phyloP scores from a whole-genome alignment of 2,329 filamentous ascomycete species.

The Bipolaris cookei region DNA sequence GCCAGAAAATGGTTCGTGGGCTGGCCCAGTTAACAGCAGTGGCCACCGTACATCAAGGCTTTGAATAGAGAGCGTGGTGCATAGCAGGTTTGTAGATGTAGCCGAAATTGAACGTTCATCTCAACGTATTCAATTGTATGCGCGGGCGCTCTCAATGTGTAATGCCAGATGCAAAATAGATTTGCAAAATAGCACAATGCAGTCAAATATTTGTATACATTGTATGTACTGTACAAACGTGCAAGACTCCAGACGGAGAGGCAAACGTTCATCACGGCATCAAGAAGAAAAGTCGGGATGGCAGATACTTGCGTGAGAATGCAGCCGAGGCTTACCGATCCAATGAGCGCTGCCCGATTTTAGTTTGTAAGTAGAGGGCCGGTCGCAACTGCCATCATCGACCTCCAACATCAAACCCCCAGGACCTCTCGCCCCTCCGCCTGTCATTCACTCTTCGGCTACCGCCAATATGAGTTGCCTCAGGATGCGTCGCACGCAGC shows the following conservation, averaged over 20 bases:
- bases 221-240: too few relatives aligned
- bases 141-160: not conserved
- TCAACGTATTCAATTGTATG: not conserved
- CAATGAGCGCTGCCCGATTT: constrained; percentile 33
- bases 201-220: not conserved
- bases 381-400: constrained; percentile 32
- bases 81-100: not conserved
- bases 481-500: constrained; percentile 49
- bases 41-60: constrained; percentile 3
- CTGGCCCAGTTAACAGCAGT: constrained; percentile 1
- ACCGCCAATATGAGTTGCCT: constrained; percentile 49
- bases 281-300: constrained; percentile 39
- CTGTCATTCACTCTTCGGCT: constrained; percentile 38
- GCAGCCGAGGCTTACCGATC: constrained; percentile 39
- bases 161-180: not conserved
- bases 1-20: constrained; percentile 2
- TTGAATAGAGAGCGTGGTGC: not conserved
- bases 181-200: not conserved
- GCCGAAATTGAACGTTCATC: not conserved
- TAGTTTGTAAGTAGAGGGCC: constrained; percentile 27
- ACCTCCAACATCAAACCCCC: constrained; percentile 32
- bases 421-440: constrained; percentile 25
- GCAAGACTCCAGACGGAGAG: constrained; percentile 1
- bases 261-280: constrained; percentile 18
- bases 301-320: constrained; percentile 20